Evolutionary conservation across 129 eudicot genomes (phyloP).

Genomic region (Flaveria trinervia): DNA sequence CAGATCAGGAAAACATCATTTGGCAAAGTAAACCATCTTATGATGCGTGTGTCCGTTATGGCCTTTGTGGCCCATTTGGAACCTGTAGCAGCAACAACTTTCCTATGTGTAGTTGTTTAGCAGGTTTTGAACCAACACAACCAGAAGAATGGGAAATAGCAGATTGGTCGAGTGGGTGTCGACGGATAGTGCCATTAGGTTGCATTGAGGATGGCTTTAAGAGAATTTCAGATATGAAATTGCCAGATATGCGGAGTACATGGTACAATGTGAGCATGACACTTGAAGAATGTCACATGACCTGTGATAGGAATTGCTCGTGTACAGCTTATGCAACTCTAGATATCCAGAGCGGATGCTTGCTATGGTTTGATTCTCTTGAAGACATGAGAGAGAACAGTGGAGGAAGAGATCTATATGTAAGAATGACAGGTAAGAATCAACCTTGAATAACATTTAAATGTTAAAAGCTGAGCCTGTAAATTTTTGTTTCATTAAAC

Average conservation of each 20-base stretch:
- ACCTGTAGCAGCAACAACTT: conserved; percentile 37
- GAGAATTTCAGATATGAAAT: conserved; percentile 23
- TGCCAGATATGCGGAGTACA: conserved; percentile 39
- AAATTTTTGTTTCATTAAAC: background rate
- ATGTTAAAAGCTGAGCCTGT: background rate
- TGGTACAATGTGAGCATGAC: conserved; percentile 30
- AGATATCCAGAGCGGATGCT: conserved; percentile 48
- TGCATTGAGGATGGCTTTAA: conserved; percentile 42
- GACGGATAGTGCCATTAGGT: conserved; percentile 13
- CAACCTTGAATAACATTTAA: background rate
- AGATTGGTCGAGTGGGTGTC: conserved; percentile 56
- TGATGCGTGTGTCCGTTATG: conserved; percentile 38
- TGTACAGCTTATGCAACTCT: conserved; percentile 49
- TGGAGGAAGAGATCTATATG: conserved; percentile 34
- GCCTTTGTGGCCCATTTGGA: conserved; percentile 47
- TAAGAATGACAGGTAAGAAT: conserved; percentile 26
- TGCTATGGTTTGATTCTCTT: conserved; percentile 44
- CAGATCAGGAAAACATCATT: background rate
- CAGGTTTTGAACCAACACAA: conserved; percentile 37
- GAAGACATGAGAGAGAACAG: conserved; percentile 37
- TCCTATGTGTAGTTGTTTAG: conserved; percentile 45
- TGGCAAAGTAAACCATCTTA: conserved; percentile 23
- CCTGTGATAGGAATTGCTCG: conserved; percentile 47
- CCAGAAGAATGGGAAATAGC: conserved; percentile 31
- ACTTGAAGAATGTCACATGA: conserved; percentile 27